phyloP scores from a whole-genome alignment of 148 eudicot genomes.

The Oxyria digyna region DNA sequence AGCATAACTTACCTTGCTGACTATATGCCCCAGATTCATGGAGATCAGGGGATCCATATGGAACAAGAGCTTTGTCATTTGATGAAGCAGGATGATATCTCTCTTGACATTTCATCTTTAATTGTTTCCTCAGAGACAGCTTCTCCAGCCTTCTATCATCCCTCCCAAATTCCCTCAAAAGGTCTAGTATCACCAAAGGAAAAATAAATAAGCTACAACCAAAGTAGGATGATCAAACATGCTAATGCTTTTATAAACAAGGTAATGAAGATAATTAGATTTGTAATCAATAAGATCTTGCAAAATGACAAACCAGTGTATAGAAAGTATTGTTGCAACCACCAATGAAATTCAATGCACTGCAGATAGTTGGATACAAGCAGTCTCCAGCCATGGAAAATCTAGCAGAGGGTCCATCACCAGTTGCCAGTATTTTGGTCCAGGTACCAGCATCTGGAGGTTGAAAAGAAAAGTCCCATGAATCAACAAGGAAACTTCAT shows the following conservation, averaged over 20 bases:
- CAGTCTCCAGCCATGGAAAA: constrained; percentile 90
- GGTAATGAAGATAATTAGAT: neutral
- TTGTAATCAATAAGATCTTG: neutral
- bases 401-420: constrained; percentile 84
- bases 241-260: neutral
- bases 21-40: constrained; percentile 27
- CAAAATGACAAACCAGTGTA: constrained; percentile 52
- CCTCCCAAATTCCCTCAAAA: constrained; percentile 39
- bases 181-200: constrained; percentile 27
- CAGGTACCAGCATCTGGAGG: constrained; percentile 55
- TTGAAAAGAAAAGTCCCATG: constrained; percentile 1
- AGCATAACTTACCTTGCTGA: constrained; percentile 27
- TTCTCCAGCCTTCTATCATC: constrained; percentile 68
- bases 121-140: constrained; percentile 68
- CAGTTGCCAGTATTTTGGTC: constrained; percentile 52
- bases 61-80: constrained; percentile 25
- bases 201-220: neutral
- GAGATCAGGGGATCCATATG: constrained; percentile 25
- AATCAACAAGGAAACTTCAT: neutral
- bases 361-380: constrained; percentile 62
- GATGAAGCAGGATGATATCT: constrained; percentile 21
- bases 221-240: neutral
- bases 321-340: constrained; percentile 83
- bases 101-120: constrained; percentile 69
- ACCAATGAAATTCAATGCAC: constrained; percentile 68